Conservation (phyloP, 2,329 filamentous ascomycete species). For the Alternaria gansuensis region DNA sequence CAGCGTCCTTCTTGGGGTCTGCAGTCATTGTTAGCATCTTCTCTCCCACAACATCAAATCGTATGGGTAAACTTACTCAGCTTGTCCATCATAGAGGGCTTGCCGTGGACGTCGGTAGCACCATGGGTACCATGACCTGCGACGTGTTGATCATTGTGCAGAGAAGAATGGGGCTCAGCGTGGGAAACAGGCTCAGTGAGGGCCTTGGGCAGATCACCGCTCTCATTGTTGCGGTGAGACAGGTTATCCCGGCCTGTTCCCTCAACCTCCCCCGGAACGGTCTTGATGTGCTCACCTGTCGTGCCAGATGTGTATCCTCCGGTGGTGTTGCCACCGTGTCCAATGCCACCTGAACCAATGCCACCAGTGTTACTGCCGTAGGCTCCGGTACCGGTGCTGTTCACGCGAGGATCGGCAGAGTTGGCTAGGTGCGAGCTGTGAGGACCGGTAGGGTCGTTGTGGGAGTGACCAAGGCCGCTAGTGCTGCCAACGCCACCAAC, state of each 20-base stretch:
- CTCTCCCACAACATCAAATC: not conserved
- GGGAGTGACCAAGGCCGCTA: not conserved
- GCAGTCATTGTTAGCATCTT: not conserved
- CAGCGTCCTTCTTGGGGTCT: constrained; percentile 61
- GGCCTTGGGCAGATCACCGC: constrained; percentile 20
- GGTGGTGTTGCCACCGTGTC: not conserved
- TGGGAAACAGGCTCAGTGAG: constrained; percentile 17
- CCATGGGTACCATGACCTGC: constrained; percentile 5
- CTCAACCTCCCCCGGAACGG: constrained; percentile 1
- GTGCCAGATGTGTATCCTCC: too few species aligned
- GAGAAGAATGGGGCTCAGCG: constrained; percentile 17
- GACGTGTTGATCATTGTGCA: constrained; percentile 6
- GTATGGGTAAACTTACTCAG: constrained; percentile 46
- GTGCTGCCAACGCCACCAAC: constrained; percentile 12
- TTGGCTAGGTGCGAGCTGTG: constrained; percentile 27
- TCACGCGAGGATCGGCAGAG: constrained; percentile 50
- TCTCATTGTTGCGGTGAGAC: constrained; percentile 16
- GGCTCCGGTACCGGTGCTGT: constrained; percentile 37
- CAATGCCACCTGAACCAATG: not conserved
- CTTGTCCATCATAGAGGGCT: constrained; percentile 60
- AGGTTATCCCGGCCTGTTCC: constrained; percentile 10
- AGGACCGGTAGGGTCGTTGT: constrained; percentile 10
- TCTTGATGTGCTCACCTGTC: constrained; percentile 16
- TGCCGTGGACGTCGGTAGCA: constrained; percentile 32
- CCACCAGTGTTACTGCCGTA: constrained; percentile 9